phyloP scores from a whole-genome alignment of 768 basidiomycete genomes.

The Leccinum truebloodii region DNA sequence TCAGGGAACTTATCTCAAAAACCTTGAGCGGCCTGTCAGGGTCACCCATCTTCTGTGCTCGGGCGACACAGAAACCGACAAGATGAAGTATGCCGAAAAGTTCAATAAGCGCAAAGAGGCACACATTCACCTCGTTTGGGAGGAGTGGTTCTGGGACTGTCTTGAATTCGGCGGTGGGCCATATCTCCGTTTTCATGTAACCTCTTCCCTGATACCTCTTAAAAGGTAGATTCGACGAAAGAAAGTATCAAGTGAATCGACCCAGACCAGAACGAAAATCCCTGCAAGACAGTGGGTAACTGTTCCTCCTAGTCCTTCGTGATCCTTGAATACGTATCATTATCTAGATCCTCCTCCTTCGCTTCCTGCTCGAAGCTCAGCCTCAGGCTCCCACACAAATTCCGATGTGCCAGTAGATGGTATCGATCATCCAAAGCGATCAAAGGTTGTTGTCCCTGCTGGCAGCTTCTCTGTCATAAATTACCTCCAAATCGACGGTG shows the following conservation, averaged over 20 bases:
- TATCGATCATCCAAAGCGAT: slow-evolving; percentile 23
- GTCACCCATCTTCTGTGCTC: slow-evolving; percentile 88
- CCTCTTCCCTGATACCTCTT: not conserved
- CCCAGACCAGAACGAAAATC: slow-evolving; percentile 61
- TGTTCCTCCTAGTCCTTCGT: not conserved
- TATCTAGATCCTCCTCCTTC: slow-evolving; percentile 14
- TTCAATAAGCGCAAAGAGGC: slow-evolving; percentile 72
- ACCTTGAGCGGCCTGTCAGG: slow-evolving; percentile 72
- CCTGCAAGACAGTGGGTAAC: slow-evolving; percentile 22
- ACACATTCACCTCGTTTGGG: slow-evolving; percentile 81
- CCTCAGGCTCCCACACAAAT: slow-evolving; percentile 15
- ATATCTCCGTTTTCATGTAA: not conserved
- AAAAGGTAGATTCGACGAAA: slow-evolving; percentile 65
- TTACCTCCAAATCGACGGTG: slow-evolving; percentile 23
- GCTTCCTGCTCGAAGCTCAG: slow-evolving; percentile 17
- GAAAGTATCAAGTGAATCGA: slow-evolving; percentile 53
- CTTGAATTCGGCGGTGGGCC: slow-evolving; percentile 66
- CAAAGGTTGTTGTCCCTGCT: slow-evolving; percentile 11
- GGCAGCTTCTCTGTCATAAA: slow-evolving; percentile 24
- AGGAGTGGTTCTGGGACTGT: slow-evolving; percentile 97
- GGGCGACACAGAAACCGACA: slow-evolving; percentile 64
- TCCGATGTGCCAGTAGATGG: slow-evolving; percentile 13
- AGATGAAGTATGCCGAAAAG: slow-evolving; percentile 77
- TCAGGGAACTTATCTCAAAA: slow-evolving; percentile 72
- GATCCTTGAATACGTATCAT: not conserved